phyloP scores from a whole-genome alignment of 441 rosid genomes.

The Pelargonium fulgidum region DNA sequence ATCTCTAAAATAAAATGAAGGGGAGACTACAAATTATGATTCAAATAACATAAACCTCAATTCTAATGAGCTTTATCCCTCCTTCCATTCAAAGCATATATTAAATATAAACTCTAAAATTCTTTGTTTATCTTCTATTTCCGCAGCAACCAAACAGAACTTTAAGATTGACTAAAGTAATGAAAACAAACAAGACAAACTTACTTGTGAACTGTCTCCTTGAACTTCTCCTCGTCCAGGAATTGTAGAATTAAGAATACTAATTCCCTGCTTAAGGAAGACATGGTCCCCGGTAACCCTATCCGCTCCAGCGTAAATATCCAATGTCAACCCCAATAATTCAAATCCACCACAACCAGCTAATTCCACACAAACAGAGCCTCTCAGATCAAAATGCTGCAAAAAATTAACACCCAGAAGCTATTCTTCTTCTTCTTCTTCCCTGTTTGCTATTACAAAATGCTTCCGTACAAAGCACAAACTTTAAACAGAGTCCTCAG shows the following conservation, averaged over 20 bases:
- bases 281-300: constrained; percentile 51
- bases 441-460: constrained; percentile 14
- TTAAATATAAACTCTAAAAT: not conserved
- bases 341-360: constrained; percentile 15
- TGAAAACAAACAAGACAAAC: not conserved
- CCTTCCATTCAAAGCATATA: not conserved
- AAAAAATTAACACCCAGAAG: constrained; percentile 15
- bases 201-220: constrained; percentile 64
- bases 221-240: constrained; percentile 78
- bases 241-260: constrained; percentile 76
- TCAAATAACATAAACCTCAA: not conserved
- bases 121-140: not conserved
- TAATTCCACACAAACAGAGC: constrained; percentile 9
- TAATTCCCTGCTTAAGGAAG: constrained; percentile 73
- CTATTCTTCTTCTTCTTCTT: constrained; percentile 12
- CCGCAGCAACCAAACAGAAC: not conserved
- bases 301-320: constrained; percentile 45
- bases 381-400: constrained; percentile 11
- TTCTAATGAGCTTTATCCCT: not conserved
- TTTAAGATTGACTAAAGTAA: not conserved
- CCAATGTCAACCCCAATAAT: constrained; percentile 14
- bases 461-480: not conserved
- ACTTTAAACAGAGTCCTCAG: not conserved
- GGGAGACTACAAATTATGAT: not conserved
- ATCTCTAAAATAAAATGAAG: not conserved